Percentiles rank a stretch among this genome's conserved stretches.
Conservation (phyloP, 2,329 filamentous ascomycete species). For the Ramichloridium luteum region DNA sequence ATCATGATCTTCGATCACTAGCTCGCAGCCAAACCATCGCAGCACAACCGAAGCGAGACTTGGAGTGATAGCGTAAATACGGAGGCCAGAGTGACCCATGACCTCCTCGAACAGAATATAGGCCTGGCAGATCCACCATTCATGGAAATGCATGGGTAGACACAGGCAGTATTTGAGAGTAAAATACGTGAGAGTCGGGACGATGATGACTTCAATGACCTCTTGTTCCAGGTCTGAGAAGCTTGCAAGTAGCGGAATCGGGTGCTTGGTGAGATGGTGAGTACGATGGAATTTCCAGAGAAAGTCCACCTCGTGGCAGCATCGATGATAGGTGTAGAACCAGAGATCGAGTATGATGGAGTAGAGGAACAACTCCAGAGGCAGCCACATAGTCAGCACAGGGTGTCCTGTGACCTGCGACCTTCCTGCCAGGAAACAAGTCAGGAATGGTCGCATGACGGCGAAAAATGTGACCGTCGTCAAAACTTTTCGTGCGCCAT, state of each 20-base stretch:
- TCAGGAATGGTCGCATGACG: too few species aligned
- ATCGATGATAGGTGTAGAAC: constrained; percentile 34
- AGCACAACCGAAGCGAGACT: constrained; percentile 27
- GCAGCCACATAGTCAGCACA: constrained; percentile 27
- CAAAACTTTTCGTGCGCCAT: too few species aligned
- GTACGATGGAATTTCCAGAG: constrained; percentile 36
- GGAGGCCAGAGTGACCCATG: constrained; percentile 29
- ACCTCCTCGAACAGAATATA: constrained; percentile 33
- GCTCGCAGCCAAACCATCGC: constrained; percentile 23
- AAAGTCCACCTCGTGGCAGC: constrained; percentile 30
- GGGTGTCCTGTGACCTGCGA: too few species aligned
- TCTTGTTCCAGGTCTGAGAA: constrained; percentile 35
- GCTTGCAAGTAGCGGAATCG: constrained; percentile 30
- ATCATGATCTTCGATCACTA: constrained; percentile 34
- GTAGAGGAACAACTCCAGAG: constrained; percentile 30
- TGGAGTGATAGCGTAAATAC: constrained; percentile 26
- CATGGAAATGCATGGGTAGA: constrained; percentile 35
- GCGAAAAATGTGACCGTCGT: too few species aligned
- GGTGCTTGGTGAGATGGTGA: constrained; percentile 36
- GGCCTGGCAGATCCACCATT: constrained; percentile 37
- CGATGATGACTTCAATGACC: constrained; percentile 30
- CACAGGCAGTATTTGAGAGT: constrained; percentile 26
- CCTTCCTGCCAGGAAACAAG: too few species aligned
- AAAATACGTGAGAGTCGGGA: constrained; percentile 30
- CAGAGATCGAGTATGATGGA: constrained; percentile 34